A percentile compares a stretch with the other conserved stretches of the same genome.
Evolutionary conservation across 2,329 filamentous ascomycete genomes (phyloP).

Genomic region (Colletotrichum tropicicola): DNA sequence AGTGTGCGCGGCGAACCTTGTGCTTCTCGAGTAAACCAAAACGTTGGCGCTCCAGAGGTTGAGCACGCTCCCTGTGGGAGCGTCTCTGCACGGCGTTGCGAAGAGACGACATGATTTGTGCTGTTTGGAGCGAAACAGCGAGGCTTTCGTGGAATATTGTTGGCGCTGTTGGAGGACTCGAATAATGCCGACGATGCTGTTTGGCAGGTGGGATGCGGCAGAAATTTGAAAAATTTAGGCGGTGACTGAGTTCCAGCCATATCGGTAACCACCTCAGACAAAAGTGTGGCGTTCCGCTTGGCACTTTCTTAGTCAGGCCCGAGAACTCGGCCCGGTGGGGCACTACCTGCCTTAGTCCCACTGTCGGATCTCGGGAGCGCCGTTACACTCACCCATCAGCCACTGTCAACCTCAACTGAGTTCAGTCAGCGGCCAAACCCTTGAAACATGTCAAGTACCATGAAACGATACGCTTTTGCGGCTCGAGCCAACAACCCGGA

Average conservation of each 20-base stretch:
- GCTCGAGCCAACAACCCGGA: not conserved
- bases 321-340: constrained; percentile 7
- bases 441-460: constrained; percentile 28
- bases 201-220: constrained; percentile 30
- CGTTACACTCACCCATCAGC: not conserved
- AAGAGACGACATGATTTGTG: constrained; percentile 58
- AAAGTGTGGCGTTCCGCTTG: constrained; percentile 5
- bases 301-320: no score
- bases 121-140: not conserved
- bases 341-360: no score
- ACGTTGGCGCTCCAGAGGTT: constrained; percentile 83
- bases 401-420: constrained; percentile 7
- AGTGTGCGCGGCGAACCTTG: constrained; percentile 66
- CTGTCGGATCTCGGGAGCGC: constrained; percentile 1
- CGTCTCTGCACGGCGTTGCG: constrained; percentile 78
- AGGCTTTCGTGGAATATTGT: not conserved
- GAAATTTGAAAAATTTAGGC: constrained; percentile 33
- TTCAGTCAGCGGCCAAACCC: constrained; percentile 1
- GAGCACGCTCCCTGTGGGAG: constrained; percentile 89
- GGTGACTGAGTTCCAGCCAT: constrained; percentile 26
- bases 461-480: constrained; percentile 13
- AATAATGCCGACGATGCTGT: not conserved
- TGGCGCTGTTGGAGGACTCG: not conserved
- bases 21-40: constrained; percentile 96
- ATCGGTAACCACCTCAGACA: not conserved